phyloP scores from a whole-genome alignment of 495 filamentous ascomycete species.

The Penicillium pulvis region DNA sequence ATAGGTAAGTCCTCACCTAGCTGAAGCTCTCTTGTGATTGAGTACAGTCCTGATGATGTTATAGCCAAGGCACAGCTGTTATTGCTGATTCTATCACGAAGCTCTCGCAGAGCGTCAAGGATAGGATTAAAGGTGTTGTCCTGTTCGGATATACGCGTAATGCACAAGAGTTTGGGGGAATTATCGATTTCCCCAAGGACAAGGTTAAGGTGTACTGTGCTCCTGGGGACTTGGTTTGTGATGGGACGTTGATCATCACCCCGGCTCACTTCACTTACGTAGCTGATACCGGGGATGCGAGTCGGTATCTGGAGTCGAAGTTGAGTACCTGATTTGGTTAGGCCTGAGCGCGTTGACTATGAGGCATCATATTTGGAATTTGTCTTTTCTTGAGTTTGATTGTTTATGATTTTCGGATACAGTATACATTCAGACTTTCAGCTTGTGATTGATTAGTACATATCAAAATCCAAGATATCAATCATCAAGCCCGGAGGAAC shows the following conservation, averaged over 20 bases:
- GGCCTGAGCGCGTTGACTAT: too few species aligned
- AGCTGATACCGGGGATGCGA: neutral
- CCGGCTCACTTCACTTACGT: slow-evolving; percentile 51
- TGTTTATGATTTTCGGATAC: neutral
- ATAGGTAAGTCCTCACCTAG: neutral
- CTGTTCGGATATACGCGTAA: slow-evolving; percentile 61
- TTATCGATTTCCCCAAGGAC: slow-evolving; percentile 46
- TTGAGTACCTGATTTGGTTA: neutral
- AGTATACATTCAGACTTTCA: too few species aligned
- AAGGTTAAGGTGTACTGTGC: slow-evolving; percentile 55
- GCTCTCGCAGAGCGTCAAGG: slow-evolving; percentile 40
- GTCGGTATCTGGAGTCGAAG: neutral
- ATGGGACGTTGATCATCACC: slow-evolving; percentile 50
- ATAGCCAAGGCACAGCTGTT: slow-evolving; percentile 59
- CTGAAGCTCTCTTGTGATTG: neutral
- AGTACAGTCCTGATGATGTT: neutral
- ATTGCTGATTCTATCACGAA: slow-evolving; percentile 49
- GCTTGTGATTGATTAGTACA: too few species aligned
- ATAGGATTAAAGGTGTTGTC: slow-evolving; percentile 56
- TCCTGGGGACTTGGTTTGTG: slow-evolving; percentile 53
- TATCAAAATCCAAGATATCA: too few species aligned
- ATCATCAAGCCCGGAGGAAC: too few species aligned
- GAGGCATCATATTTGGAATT: too few species aligned
- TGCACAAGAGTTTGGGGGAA: slow-evolving; percentile 47
- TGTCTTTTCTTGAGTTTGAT: neutral